A percentile compares a stretch with the other conserved stretches of the same genome.
Evolutionary conservation across 1,284 basidiomycete species (phyloP).

Genomic region (Trichosporon asahii): DNA sequence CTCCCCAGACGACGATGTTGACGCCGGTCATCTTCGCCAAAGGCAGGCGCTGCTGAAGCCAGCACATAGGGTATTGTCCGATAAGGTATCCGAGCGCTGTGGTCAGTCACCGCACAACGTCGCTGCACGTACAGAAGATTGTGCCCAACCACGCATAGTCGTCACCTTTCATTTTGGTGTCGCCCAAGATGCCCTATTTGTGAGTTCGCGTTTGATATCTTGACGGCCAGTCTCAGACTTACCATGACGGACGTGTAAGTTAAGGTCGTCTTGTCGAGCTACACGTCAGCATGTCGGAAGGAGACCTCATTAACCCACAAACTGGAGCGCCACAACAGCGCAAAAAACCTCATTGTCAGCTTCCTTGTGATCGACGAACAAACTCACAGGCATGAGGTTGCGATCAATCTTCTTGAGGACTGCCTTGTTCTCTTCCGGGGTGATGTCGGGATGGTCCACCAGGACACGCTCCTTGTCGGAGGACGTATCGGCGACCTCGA

Average conservation of each 20-base stretch:
- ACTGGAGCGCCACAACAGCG: constrained; percentile 17
- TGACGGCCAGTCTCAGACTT: background rate
- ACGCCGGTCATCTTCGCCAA: constrained; percentile 19
- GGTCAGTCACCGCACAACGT: background rate
- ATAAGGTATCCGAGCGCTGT: constrained; percentile 28
- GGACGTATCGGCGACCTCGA: background rate
- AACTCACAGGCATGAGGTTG: background rate
- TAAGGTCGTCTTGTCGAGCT: constrained; percentile 24
- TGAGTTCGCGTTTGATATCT: background rate
- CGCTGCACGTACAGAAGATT: constrained; percentile 24
- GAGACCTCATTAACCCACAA: constrained; percentile 12
- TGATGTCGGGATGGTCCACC: background rate
- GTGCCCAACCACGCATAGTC: constrained; percentile 26
- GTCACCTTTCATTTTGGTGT: constrained; percentile 13
- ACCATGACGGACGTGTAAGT: constrained; percentile 20
- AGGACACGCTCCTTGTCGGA: background rate
- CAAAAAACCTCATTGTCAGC: constrained; percentile 16
- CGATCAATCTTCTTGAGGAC: constrained; percentile 4
- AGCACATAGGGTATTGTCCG: constrained; percentile 28
- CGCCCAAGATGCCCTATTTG: constrained; percentile 8
- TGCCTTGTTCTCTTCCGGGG: background rate
- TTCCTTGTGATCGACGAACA: background rate
- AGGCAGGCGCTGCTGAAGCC: constrained; percentile 26
- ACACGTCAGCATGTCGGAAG: background rate
- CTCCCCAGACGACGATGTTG: constrained; percentile 26